phyloP scores from a whole-genome alignment of 768 basidiomycete species.

The Dioszegia crocea region DNA sequence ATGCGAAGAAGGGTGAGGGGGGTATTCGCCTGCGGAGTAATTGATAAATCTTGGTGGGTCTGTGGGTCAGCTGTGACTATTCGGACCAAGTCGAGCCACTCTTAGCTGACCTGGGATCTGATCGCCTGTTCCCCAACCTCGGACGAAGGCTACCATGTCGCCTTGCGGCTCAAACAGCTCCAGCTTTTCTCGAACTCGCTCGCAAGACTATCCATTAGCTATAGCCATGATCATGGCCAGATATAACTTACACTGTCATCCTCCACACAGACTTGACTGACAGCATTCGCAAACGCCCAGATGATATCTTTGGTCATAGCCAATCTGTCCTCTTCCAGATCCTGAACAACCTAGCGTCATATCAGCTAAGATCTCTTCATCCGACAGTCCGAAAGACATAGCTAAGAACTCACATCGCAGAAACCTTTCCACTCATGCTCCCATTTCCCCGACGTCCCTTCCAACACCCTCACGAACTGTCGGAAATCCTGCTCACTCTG shows the following conservation, averaged over 20 bases:
- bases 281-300: conserved; percentile 93
- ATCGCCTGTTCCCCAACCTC: conserved; percentile 80
- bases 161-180: conserved; percentile 83
- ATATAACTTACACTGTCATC: conserved; percentile 77
- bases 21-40: conserved; percentile 54
- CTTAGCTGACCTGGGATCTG: conserved; percentile 60
- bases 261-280: conserved; percentile 90
- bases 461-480: conserved; percentile 74
- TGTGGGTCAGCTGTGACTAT: conserved; percentile 10
- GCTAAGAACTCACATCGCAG: conserved; percentile 60
- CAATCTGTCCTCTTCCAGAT: conserved; percentile 89
- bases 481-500: conserved; percentile 87
- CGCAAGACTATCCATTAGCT: conserved; percentile 67
- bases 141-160: conserved; percentile 86
- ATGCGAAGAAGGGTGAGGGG: conserved; percentile 54
- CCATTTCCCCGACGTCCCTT: conserved; percentile 79
- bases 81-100: too few relatives aligned
- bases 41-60: conserved; percentile 84
- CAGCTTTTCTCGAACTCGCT: conserved; percentile 75
- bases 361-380: conserved; percentile 3
- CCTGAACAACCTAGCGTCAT: conserved; percentile 64
- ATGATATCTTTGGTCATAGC: conserved; percentile 92
- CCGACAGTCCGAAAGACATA: not conserved
- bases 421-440: conserved; percentile 90
- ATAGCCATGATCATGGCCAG: not conserved